phyloP scores from a whole-genome alignment of 805 yeast genomes.

The Candida coquimbonensis region DNA sequence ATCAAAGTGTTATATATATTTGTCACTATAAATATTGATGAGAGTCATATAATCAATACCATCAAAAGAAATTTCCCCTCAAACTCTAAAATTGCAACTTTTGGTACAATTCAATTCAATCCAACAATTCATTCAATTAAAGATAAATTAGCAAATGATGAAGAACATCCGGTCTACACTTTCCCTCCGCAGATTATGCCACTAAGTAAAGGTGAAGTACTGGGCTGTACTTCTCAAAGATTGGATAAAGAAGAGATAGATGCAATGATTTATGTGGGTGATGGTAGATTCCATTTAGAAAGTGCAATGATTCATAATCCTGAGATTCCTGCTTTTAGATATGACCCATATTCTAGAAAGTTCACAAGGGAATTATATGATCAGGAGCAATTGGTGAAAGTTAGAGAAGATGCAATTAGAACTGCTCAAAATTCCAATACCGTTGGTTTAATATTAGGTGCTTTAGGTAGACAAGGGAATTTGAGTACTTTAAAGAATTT shows the following conservation, averaged over 20 bases:
- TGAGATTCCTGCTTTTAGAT: slow-evolving; percentile 80
- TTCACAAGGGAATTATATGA: slow-evolving; percentile 87
- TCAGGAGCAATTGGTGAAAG: slow-evolving; percentile 70
- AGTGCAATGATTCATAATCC: slow-evolving; percentile 98
- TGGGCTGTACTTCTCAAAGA: slow-evolving; percentile 92
- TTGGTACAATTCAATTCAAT: slow-evolving; percentile 95
- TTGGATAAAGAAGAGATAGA: slow-evolving; percentile 55
- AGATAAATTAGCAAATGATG: slow-evolving; percentile 47
- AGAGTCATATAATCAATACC: slow-evolving; percentile 72
- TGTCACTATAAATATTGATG: slow-evolving; percentile 89
- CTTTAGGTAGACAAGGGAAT: slow-evolving; percentile 93
- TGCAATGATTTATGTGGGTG: slow-evolving; percentile 90
- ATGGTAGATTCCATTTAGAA: slow-evolving; percentile 93
- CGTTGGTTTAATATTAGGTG: slow-evolving; percentile 84
- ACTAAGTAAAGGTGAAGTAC: slow-evolving; percentile 87
- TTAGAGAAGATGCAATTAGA: slow-evolving; percentile 67
- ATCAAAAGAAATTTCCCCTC: slow-evolving; percentile 57
- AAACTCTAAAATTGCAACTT: slow-evolving; percentile 69
- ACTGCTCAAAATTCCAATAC: slow-evolving; percentile 54
- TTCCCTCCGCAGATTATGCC: slow-evolving; percentile 91
- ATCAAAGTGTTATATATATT: slow-evolving; percentile 93
- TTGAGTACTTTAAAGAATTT: slow-evolving; percentile 65
- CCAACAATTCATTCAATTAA: slow-evolving; percentile 82
- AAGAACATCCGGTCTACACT: slow-evolving; percentile 43
- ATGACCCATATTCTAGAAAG: slow-evolving; percentile 90